A percentile compares a stretch with the other conserved stretches of the same genome.
phyloP scores from a whole-genome alignment of 352 stramenopile genomes.

The Pythium volutum region DNA sequence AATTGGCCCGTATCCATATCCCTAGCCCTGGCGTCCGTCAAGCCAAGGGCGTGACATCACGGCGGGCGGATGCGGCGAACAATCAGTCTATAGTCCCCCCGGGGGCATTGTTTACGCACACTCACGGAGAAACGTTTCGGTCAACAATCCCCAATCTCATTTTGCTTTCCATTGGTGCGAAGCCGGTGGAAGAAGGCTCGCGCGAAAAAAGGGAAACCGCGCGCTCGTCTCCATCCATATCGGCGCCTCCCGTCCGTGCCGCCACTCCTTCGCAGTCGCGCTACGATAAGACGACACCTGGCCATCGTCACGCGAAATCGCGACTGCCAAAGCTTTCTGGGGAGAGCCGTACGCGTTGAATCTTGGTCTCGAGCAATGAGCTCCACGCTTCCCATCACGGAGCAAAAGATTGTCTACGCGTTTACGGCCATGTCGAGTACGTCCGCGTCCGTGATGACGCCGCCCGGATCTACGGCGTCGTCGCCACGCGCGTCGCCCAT shows the following conservation, averaged over 20 bases:
- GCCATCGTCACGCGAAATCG: neutral
- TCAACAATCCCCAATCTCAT: conserved; percentile 29
- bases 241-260: neutral
- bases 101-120: conserved; percentile 13
- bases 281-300: neutral
- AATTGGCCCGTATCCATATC: neutral
- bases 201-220: conserved; percentile 10
- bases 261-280: neutral
- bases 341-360: conserved; percentile 3
- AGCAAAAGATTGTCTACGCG: conserved; percentile 22
- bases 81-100: conserved; percentile 8
- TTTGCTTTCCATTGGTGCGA: conserved; percentile 26
- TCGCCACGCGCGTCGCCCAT: conserved; percentile 11
- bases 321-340: neutral
- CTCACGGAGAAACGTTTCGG: conserved; percentile 27
- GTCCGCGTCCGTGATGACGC: neutral
- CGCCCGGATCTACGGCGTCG: neutral
- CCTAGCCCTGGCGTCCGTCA: conserved; percentile 16
- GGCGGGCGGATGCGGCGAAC: conserved; percentile 11
- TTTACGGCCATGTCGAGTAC: conserved; percentile 8
- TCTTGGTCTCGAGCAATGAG: conserved; percentile 16
- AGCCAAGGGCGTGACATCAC: conserved; percentile 20
- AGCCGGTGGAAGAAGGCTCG: neutral
- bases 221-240: conserved; percentile 4
- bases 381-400: conserved; percentile 20